Conservation (phyloP, 805 yeast genomes). For the Myxozyma lipomycoides region DNA sequence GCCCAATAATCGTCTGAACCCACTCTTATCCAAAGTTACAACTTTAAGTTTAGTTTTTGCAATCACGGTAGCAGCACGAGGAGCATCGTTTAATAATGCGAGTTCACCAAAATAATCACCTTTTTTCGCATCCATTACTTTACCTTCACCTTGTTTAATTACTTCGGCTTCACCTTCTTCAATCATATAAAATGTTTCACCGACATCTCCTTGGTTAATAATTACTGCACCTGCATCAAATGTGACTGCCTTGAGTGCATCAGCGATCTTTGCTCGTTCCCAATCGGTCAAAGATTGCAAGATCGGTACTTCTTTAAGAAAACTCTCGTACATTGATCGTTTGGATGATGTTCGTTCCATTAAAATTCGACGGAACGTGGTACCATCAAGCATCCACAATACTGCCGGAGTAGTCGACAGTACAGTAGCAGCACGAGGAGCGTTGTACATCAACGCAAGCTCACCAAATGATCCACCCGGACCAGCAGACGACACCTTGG, state of each 20-base stretch:
- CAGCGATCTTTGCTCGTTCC: conserved; percentile 89
- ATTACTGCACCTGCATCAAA: conserved; percentile 69
- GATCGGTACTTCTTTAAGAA: conserved; percentile 81
- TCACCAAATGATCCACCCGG: conserved; percentile 95
- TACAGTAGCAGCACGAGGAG: conserved; percentile 97
- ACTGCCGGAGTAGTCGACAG: conserved; percentile 57
- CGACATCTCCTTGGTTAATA: conserved; percentile 80
- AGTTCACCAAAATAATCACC: conserved; percentile 98
- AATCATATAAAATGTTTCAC: conserved; percentile 68
- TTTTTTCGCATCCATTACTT: conserved; percentile 55
- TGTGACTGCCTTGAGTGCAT: conserved; percentile 78
- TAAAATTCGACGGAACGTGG: conserved; percentile 86
- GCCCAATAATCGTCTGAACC: conserved; percentile 89
- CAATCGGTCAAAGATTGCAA: conserved; percentile 66
- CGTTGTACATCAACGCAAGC: conserved; percentile 92
- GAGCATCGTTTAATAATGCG: conserved; percentile 84
- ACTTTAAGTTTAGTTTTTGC: conserved; percentile 75
- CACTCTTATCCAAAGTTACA: conserved; percentile 87
- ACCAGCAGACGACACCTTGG: conserved; percentile 67
- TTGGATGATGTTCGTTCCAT: conserved; percentile 87
- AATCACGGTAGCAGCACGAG: conserved; percentile 89
- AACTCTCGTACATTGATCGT: conserved; percentile 84
- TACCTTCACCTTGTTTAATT: conserved; percentile 56
- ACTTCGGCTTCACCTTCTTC: conserved; percentile 84
- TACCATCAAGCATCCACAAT: conserved; percentile 90